Base-by-base conservation (phyloP, 495 filamentous ascomycete genomes). In the Penicillium longicatenatum region DNA sequence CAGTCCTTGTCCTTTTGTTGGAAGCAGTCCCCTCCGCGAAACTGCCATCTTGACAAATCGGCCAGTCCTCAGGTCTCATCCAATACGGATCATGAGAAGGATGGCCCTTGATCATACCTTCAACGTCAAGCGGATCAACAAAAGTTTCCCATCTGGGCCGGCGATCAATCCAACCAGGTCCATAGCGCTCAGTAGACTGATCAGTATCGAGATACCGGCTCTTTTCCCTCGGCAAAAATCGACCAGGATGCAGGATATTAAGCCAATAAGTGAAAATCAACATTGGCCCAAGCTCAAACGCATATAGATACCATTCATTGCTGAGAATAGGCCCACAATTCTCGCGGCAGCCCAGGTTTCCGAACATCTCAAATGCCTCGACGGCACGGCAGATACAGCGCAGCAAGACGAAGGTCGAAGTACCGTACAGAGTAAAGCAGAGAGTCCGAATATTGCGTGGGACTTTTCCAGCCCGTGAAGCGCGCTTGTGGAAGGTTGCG, bases 231-330 rank as follows among this genome's bases (percentile, higher is more conserved):
- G 74, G 70, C 5, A 76, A 54, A 35, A 58, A 66, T 3, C 58
- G 62, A 19, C 72, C 72, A 17, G 74, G 72, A 55, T 75, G 74
- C 20, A 75, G 55, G 16, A 70, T 0, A 29, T 75, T 76, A 33
- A 76, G 50, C 72, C 74, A 76, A 48, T 60, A 70, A 9, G 74
- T 74, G 47, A 73, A 76, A 0, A 76, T 52, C 9, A 73, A 61
- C 72, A 76, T 76, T 0, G 69, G 72, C 3, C 64, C 72, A 9
- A 73, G 64, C 53, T 75, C 72, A 39, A 77, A 71, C 17, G 65
- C 70, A 53, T 73, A 77, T 2, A 77, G 52, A n/a, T 69, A 73
- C 71, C 74, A 77, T 41, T 77, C 74, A 12, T 73, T 57, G 24
- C 61, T 66, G 7, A 74, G 61, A 24, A 74, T 63, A 2, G 65